Evolutionary conservation across 106 monocot species (phyloP).

Genomic region (Dendrobium huoshanense): DNA sequence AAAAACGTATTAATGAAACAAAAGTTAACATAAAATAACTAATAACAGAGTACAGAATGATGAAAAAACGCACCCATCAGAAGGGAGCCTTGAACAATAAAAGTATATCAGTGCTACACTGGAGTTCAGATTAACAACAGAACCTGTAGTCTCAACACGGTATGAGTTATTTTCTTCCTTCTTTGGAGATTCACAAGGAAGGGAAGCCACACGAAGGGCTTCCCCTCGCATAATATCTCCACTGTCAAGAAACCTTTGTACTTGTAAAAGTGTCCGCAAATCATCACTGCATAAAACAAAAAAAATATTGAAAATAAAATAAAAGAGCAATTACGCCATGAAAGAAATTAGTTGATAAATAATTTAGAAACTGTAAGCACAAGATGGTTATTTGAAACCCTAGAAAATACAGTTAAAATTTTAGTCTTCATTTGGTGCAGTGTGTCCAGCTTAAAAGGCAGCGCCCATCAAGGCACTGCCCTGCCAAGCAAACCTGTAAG

Average conservation of each 20-base stretch:
- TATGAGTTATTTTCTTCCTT: conserved; percentile 33
- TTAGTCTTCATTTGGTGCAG: too few relatives aligned
- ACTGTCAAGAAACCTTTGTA: conserved; percentile 38
- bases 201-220: conserved; percentile 28
- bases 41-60: neutral
- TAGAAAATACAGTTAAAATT: too few relatives aligned
- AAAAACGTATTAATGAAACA: neutral
- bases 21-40: neutral
- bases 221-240: conserved; percentile 54
- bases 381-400: too few relatives aligned
- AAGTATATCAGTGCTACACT: conserved; percentile 48
- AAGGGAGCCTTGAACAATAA: conserved; percentile 61
- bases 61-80: conserved; percentile 36
- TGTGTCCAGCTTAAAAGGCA: too few relatives aligned
- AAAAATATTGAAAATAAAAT: neutral
- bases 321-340: neutral
- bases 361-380: too few relatives aligned
- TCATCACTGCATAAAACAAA: conserved; percentile 35
- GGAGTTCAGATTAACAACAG: conserved; percentile 51
- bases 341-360: neutral
- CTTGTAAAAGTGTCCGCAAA: conserved; percentile 18
- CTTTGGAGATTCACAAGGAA: conserved; percentile 32
- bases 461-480: too few relatives aligned
- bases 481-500: too few relatives aligned
- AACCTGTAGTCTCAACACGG: conserved; percentile 49